A percentile compares a stretch with the other conserved stretches of the same genome.
phyloP scores from a whole-genome alignment of 2,329 filamentous ascomycete species.

The Ophiostoma perfectum region DNA sequence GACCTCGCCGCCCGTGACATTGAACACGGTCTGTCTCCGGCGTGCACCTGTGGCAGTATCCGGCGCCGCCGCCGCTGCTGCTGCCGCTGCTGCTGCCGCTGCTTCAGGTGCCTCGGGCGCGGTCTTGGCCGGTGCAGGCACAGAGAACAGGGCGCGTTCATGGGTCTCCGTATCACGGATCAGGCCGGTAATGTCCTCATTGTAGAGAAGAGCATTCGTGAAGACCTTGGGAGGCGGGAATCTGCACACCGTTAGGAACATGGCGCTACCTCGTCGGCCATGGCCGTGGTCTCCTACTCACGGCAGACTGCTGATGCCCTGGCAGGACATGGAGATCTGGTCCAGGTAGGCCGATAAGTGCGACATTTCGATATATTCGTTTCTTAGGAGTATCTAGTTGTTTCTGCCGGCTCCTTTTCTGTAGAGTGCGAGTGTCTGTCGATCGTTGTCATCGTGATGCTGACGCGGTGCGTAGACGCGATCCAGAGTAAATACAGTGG shows the following conservation, averaged over 20 bases:
- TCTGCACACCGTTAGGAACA: conserved; percentile 40
- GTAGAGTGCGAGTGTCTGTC: background rate
- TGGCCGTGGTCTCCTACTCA: conserved; percentile 37
- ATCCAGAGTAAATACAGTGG: conserved; percentile 6
- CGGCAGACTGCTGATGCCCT: conserved; percentile 70
- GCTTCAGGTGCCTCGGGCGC: background rate
- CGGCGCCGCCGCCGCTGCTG: conserved; percentile 36
- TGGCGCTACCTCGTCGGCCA: background rate
- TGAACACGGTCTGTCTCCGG: conserved; percentile 60
- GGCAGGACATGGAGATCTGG: conserved; percentile 70
- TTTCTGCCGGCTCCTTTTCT: background rate
- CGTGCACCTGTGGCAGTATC: conserved; percentile 32
- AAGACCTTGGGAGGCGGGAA: conserved; percentile 92
- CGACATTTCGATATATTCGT: conserved; percentile 48
- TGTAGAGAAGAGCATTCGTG: conserved; percentile 82
- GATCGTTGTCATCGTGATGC: background rate
- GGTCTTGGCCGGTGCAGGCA: conserved; percentile 58
- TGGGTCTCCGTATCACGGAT: conserved; percentile 94
- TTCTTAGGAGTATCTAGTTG: background rate
- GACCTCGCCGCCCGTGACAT: conserved; percentile 58
- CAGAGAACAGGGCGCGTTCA: conserved; percentile 90
- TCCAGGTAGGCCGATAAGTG: conserved; percentile 66
- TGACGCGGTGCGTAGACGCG: conserved; percentile 6
- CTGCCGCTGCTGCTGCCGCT: conserved; percentile 35
- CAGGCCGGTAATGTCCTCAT: conserved; percentile 85